Base-by-base conservation (phyloP, 2,329 filamentous ascomycete genomes). In the Aureobasidium sp. region DNA sequence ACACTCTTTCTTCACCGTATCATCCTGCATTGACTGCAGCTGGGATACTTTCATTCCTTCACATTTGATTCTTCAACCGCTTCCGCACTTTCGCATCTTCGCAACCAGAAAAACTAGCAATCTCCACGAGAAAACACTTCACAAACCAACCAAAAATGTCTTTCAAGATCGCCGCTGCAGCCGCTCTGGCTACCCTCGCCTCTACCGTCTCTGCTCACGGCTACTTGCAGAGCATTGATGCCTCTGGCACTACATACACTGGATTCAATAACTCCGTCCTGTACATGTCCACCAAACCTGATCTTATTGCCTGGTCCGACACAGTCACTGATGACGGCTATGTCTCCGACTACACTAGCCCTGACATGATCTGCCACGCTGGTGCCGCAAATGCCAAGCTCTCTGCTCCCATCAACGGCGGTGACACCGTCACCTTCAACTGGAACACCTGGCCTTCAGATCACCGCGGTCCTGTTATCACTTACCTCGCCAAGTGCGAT, bases 391-490 rank as follows among this genome's bases (percentile, higher is more conserved):
- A 79, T n/a, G 82, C 79, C 42, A 68, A 73, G 17, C 75, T 78
- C 62, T 77, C 79, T 65, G 83, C 81, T 20, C 75, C 79, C n/a
- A 81, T 87, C 41, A 76, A 78, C n/a, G 87, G 86, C 15, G 87
- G 87, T 64, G 77, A 77, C 65, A 77, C 77, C 9, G 71, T 89
- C 66, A 76, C 81, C 63, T 73, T 89, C 53, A 79, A 83, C 68
- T 89, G 86, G 87, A 82, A 79, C 63, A 76, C 76, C 17, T 89
- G 87, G 87, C 86, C 86, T n/a, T 77, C 81, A 11, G 81, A 78
- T 61, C 83, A 89, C 75, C 79, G 85, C 66, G 84, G 84, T 2
- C 85, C 85, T 9, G 81, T 88, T 67, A 79, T 88, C 65, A 81
- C 81, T 71, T 88, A 87, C 76, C 75, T 87, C 17, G 86, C 86